Evolutionary conservation across 2,329 filamentous ascomycete species (phyloP).

Genomic region (Aspergillus brasiliensis): DNA sequence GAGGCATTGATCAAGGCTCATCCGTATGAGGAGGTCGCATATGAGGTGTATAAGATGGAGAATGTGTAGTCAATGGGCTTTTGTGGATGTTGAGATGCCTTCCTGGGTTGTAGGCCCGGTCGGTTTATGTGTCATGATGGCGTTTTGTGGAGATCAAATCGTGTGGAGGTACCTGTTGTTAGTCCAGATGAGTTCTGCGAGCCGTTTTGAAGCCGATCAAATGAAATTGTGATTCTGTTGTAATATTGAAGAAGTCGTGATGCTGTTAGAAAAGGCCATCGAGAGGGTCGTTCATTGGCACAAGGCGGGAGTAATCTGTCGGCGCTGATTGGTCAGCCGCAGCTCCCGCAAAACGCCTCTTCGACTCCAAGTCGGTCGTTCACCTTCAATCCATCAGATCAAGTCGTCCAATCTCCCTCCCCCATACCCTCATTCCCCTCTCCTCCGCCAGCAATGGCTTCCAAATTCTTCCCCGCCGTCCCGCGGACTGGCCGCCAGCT

Average conservation of each 20-base stretch:
- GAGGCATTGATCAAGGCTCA: conserved; percentile 45
- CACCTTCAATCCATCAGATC: conserved; percentile 24
- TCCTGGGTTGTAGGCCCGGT: neutral
- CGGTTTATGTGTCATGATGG: neutral
- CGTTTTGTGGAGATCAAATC: neutral
- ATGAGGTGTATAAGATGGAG: conserved; percentile 49
- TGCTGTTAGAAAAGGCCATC: neutral
- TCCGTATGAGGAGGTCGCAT: conserved; percentile 50
- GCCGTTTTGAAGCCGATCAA: neutral
- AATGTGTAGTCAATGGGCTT: conserved; percentile 33
- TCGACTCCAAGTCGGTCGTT: conserved; percentile 32
- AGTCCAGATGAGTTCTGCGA: neutral
- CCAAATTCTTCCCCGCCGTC: conserved; percentile 74
- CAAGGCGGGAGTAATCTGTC: conserved; percentile 38
- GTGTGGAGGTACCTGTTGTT: neutral
- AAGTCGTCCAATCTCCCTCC: conserved; percentile 14
- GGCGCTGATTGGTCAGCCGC: conserved; percentile 36
- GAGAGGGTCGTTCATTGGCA: neutral
- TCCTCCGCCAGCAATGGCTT: conserved; percentile 65
- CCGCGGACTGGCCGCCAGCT: conserved; percentile 70
- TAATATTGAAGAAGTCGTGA: neutral
- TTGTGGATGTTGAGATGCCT: neutral
- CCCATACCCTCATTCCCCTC: conserved; percentile 16
- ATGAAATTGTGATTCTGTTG: neutral
- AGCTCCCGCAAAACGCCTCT: conserved; percentile 37